Base-by-base conservation (phyloP, 345 rosid genomes). In the Bruguiera gymnorhiza region DNA sequence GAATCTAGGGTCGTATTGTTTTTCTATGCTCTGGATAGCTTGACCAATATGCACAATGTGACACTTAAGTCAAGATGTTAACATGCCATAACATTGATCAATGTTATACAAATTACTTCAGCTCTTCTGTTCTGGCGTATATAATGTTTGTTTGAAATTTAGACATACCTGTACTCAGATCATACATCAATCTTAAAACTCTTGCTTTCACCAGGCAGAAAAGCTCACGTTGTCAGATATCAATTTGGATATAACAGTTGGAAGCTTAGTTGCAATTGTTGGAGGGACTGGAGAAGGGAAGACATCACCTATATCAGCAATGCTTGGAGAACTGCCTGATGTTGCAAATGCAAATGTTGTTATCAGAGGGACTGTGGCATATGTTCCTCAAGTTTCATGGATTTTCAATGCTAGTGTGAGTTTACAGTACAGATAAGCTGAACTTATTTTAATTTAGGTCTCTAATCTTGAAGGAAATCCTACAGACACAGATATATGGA, bases 231-330 rank as follows among this genome's bases (percentile, higher is more conserved):
- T 96, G 82, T 92, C 90, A 74, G 82, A 92, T 74, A 80, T 96
- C 79, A 96, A 89, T 77, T 76, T 92, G 81, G 96, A 92, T 79
- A 64, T 96, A 77, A 95, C 96, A 63, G 43, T 78, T 65, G 99
- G 99, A 11, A 86, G 92, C 87, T 82, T 96, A 77, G 97, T 96
- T 67, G 99, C 99, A 26, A 73, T 96, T 61, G 97, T 96, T 82
- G 99, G 99, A 52, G 85, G 98, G 69, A 92, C 99, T 5, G 99
- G 99, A 54, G 99, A 92, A 87, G 99, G 99, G 73, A 96, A 96
- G 80, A 92, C 99, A 69, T 90, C 99, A 11, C 85, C 92, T 69
- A 73, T 92, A 70, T 96, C 98, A 29, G 97, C 99, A 64, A 92
- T 96, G 96, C 98, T 96, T 18, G 97, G 99, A 75, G 99, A 96